Evolutionary conservation across 257 asterid species (phyloP).

Genomic region (Solanum phureja): DNA sequence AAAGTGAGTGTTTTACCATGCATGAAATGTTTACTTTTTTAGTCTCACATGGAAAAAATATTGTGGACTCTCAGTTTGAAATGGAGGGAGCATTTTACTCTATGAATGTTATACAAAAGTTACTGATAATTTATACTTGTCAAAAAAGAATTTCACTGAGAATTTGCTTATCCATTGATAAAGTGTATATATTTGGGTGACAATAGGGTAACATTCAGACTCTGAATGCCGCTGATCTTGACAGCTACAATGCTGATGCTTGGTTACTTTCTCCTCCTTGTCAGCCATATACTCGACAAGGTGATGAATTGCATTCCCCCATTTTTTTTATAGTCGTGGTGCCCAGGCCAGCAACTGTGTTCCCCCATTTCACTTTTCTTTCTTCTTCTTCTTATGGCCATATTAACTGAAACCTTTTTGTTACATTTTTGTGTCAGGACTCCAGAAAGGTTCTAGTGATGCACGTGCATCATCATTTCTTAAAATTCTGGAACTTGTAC

Average conservation of each 20-base stretch:
- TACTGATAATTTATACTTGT: background rate
- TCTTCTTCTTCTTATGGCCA: background rate
- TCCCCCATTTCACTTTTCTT: background rate
- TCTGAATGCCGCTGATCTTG: conserved; percentile 74
- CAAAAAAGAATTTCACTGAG: background rate
- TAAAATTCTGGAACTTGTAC: conserved; percentile 74
- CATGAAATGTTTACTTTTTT: background rate
- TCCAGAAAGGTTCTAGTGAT: conserved; percentile 85
- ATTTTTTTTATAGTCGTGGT: background rate
- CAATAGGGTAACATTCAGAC: conserved; percentile 90
- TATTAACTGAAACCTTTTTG: background rate
- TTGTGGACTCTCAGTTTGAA: background rate
- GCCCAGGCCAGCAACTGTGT: background rate
- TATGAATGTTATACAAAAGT: background rate
- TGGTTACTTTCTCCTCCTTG: conserved; percentile 98
- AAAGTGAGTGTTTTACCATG: background rate
- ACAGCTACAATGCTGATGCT: conserved; percentile 57
- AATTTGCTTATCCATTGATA: background rate
- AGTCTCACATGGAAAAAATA: background rate
- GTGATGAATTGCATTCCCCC: conserved; percentile 21
- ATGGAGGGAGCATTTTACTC: background rate
- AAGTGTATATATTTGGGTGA: conserved; percentile 11
- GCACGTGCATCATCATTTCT: conserved; percentile 89
- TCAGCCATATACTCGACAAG: conserved; percentile 97
- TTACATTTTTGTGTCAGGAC: conserved; percentile 42